Conservation (phyloP, 306 rosid species). For the Cicer pinnatifidum region DNA sequence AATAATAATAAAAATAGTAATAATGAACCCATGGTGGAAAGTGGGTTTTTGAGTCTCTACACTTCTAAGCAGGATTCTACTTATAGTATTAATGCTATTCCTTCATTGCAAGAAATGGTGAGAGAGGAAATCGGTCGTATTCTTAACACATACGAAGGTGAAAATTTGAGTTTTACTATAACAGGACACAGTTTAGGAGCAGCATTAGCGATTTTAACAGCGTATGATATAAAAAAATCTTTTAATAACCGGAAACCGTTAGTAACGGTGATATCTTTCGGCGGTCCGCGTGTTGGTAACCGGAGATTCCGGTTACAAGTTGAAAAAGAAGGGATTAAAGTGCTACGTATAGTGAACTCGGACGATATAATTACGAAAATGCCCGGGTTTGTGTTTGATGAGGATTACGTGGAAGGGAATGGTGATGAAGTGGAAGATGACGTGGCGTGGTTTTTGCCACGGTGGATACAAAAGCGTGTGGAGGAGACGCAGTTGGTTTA, state of each 20-base stretch:
- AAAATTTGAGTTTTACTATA: slow-evolving; percentile 69
- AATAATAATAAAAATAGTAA: not conserved
- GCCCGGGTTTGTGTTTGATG: slow-evolving; percentile 68
- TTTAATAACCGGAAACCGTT: slow-evolving; percentile 47
- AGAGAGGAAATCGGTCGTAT: slow-evolving; percentile 57
- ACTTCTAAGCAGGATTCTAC: slow-evolving; percentile 44
- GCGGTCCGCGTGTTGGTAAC: slow-evolving; percentile 83
- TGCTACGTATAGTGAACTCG: slow-evolving; percentile 76
- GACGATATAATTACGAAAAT: slow-evolving; percentile 72
- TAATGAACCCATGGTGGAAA: slow-evolving; percentile 66
- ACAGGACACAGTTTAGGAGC: slow-evolving; percentile 96
- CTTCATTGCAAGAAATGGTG: slow-evolving; percentile 59
- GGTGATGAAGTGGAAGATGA: slow-evolving; percentile 9
- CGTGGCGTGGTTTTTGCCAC: slow-evolving; percentile 37
- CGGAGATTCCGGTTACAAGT: slow-evolving; percentile 55
- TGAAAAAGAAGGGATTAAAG: slow-evolving; percentile 64
- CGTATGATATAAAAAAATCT: slow-evolving; percentile 53
- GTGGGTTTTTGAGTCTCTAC: slow-evolving; percentile 84
- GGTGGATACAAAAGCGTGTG: slow-evolving; percentile 60
- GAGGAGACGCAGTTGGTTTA: slow-evolving; percentile 67
- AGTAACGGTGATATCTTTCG: slow-evolving; percentile 77
- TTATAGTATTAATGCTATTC: not conserved
- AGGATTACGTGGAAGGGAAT: not conserved
- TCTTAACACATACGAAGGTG: slow-evolving; percentile 56
- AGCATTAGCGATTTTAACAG: slow-evolving; percentile 77